phyloP scores from a whole-genome alignment of 768 basidiomycete genomes.

The Macrolepiota dolichaula region DNA sequence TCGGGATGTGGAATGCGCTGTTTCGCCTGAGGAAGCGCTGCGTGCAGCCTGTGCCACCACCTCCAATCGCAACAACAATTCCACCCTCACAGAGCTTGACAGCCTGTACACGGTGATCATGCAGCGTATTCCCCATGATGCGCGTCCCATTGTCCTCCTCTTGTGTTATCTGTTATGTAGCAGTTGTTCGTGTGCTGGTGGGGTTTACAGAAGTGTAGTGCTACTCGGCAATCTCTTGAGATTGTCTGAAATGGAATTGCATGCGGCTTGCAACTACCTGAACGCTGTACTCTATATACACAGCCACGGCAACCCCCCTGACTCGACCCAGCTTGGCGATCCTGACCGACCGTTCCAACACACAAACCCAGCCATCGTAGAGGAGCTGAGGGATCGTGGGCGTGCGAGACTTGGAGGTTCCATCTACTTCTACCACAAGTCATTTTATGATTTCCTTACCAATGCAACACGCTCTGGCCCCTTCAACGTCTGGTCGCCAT shows the following conservation, averaged over 20 bases:
- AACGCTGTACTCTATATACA: background rate
- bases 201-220: background rate
- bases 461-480: background rate
- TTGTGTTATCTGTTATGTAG: background rate
- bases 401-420: background rate
- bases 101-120: slow-evolving; percentile 13
- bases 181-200: slow-evolving; percentile 4
- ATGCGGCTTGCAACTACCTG: background rate
- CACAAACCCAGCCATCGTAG: background rate
- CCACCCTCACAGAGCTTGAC: slow-evolving; percentile 12
- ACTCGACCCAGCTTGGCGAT: background rate
- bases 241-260: background rate
- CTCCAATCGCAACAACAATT: background rate
- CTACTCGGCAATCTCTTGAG: background rate
- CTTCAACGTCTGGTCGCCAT: background rate
- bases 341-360: background rate
- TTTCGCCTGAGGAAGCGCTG: background rate
- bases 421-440: slow-evolving; percentile 3
- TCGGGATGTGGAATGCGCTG: slow-evolving; percentile 18
- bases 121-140: slow-evolving; percentile 16
- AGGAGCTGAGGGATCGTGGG: background rate
- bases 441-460: background rate
- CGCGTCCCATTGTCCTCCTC: slow-evolving; percentile 14
- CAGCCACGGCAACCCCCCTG: background rate
- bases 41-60: background rate